Base-by-base conservation (phyloP, 768 basidiomycete species). In the Lactifluus subvellereus region DNA sequence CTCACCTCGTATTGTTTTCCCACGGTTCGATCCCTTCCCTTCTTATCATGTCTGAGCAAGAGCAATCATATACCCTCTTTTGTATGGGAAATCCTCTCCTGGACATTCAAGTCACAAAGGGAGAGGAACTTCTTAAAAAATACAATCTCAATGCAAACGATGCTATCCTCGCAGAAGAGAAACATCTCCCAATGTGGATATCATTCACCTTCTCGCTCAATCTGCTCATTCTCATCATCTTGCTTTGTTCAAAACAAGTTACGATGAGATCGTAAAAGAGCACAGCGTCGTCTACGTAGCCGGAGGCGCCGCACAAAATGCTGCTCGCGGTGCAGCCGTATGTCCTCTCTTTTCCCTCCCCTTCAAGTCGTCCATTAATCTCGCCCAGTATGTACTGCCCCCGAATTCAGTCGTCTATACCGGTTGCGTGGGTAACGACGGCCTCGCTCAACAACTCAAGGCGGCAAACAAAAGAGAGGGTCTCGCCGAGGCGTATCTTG, bases 71-170 rank as follows among this genome's bases (percentile, higher is more conserved):
- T 78, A 73, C 80, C 49, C 77, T 98, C 51, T 93, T 98, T 77
- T 91, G 87, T 78, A 78, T 98, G 77, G 96, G 96, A 48, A 98
- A 98, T 77, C 96, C 96, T 69, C 81, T 98, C 72, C 88, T 98
- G 55, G 95, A 99, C 74, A 89, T 99, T 78, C 94, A 96, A 77
- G 93, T 96, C 71, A 84, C 78, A 65, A 81, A 91, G 65, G 93
- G 91, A 54, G 92, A 95, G 72, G 80, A 80, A 37, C 82, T 98
- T 47, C 79, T 98, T 60, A 78, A 88, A 71, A 98, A 97, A 75
- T 99, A 98, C 72, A 83, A 76, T 62, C 83, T 99, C 70, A 91
- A 92, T 72, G 80, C 94, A 58, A 95, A 99, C 79, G 91, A 99
- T 74, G 96, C 97, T 51, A 94, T 98, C 74, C 83, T 99, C 60